Base-by-base conservation (phyloP, 2,329 filamentous ascomycete species). In the Apiospora saccharicola region DNA sequence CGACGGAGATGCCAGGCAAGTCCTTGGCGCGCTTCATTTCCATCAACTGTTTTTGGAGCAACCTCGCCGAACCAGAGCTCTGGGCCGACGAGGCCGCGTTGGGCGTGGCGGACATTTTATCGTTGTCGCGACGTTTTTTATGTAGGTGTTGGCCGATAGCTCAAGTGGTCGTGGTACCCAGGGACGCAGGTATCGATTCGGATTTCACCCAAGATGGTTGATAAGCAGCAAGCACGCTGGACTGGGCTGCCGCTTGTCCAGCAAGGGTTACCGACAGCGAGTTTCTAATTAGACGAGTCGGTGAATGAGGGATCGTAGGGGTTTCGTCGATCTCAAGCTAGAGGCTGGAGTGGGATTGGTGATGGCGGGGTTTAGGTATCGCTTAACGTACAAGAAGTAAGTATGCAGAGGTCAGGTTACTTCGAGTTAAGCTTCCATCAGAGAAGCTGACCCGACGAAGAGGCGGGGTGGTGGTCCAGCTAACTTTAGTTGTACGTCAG, bases 1-100 rank as follows among this genome's bases (percentile, higher is more conserved):
- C 96, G 78, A 94, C 97, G 74, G 95, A 98, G 80, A 98, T 98
- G 70, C 96, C 96, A 0, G 94, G 94, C 67, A 98, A 93, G 82
- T 98, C 95, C 81, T 95, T 96, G 81, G 94, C 92, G 34, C 89
- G 91, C 84, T 97, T 94, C 90, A 99, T 98, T 81, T 97, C 92
- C 86, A 97, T 97, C 76, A 98, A 90, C 84, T 98, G 96, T 72
- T 93, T 91, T 77, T 89, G 86, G 67, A 99, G 90, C 75, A 98
- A 90, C 74, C 91, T 87, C 26, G 91, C 93, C 19, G 93, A 91
- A 13, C 91, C 90, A 74, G 85, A 86, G n/a, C 7, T 68, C 44
- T 68, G 67, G 67, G 14, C 57, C 67, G 67, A 68, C 24, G 67
- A 26, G 67, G 67, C 67, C n/a, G 67, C n/a, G 24, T 68, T 68